Evolutionary conservation across 495 filamentous ascomycete species (phyloP), one percentile per base, ranked within the genome.

Genomic region (Beverwykella pulmonaria): DNA sequence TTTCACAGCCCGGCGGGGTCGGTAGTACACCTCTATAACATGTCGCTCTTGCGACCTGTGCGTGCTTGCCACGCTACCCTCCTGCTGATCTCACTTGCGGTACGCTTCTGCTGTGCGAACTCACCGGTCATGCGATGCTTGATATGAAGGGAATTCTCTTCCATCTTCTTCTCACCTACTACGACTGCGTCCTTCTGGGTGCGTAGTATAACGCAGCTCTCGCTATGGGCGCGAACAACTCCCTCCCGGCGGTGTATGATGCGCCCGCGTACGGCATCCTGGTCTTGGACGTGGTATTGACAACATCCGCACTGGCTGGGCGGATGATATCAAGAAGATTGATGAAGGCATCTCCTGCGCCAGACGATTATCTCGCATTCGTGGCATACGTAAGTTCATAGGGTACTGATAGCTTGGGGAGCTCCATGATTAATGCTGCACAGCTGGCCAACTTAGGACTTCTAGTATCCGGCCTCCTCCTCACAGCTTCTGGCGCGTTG

Each of bases 371-470:
- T 22, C 17, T 41, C 7, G 39, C 34, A 27, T 15, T 4, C 15
- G 17, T 60, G 12, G 57, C 39, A 26, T 60, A 60, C 49, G 57
- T 60, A 34, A 30, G 57, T 60, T 10, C 30, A 2, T 2, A 3
- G 10, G 2, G 29, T 17, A 30, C 15, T n/a, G 17, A 14, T n/a
- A 12, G 26, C n/a, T n/a, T n/a, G 9, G 44, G 32, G 29, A 29
- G 26, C n/a, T 32, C 14, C 26, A 41, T 15, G n/a, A 32, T 10
- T 48, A 22, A 49, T n/a, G 5, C 2, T n/a, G 17, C n/a, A n/a
- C 32, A 48, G 15, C 49, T 25, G 27, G 32, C 32, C 12, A 60
- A 60, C 49, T n/a, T 60, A 17, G 57, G 57, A 12, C 20, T 49
- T 2, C 41, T 60, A 2, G 39, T 60, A 25, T 34, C 57, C 1